Conservation (phyloP, 306 rosid genomes). For the Acacia crassicarpa region DNA sequence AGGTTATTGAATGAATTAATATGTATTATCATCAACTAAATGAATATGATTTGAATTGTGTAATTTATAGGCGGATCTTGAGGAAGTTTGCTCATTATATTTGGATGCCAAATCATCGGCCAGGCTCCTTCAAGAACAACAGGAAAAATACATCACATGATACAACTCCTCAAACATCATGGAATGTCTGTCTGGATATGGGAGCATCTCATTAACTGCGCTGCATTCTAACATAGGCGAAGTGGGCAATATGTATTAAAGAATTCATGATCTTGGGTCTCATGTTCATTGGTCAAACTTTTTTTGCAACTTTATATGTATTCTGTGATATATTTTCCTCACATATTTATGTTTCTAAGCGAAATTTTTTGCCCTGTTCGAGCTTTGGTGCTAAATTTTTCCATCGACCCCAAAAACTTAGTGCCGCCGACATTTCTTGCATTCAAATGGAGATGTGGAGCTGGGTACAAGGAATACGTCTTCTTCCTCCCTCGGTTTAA, state of each 20-base stretch:
- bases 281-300: not conserved
- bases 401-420: not conserved
- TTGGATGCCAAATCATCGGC: conserved; percentile 91
- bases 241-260: not conserved
- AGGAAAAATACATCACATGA: conserved; percentile 79
- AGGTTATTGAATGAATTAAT: conserved; percentile 18
- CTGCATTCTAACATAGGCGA: not conserved
- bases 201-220: conserved; percentile 7
- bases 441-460: not conserved
- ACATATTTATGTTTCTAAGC: not conserved
- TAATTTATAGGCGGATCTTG: conserved; percentile 11
- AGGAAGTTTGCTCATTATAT: conserved; percentile 36
- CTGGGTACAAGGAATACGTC: not conserved
- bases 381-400: not conserved
- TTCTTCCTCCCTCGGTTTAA: not conserved
- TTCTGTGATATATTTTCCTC: not conserved
- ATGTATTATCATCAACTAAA: not conserved
- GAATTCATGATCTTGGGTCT: conserved; percentile 15
- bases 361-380: not conserved
- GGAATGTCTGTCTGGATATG: conserved; percentile 16
- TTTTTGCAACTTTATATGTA: not conserved
- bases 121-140: conserved; percentile 87
- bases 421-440: not conserved
- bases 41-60: not conserved
- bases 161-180: not conserved